Evolutionary conservation across 2,329 filamentous ascomycete genomes (phyloP).

Genomic region (Berkeleyomyces basicola): DNA sequence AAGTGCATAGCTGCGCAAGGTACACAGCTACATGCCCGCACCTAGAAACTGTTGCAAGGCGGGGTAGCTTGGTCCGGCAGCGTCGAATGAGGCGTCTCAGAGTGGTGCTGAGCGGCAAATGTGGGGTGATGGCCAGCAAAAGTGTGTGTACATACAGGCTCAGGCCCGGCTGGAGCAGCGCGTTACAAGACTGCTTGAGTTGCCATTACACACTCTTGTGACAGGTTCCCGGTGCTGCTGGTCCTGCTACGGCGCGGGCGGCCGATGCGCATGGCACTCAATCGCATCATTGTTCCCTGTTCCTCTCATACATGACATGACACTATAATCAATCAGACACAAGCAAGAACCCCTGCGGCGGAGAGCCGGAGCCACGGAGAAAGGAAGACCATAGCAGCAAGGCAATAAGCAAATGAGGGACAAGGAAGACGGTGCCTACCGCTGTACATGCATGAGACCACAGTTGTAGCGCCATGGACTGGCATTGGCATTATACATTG

Average conservation of each 20-base stretch:
- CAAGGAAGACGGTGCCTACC: background rate
- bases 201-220: too few species aligned
- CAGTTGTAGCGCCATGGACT: background rate
- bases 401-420: background rate
- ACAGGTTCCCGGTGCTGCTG: too few species aligned
- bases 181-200: too few species aligned
- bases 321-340: background rate
- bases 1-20: too few species aligned
- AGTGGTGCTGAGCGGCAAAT: constrained; percentile 5
- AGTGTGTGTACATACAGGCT: constrained; percentile 4
- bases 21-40: too few species aligned
- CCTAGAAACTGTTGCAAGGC: background rate
- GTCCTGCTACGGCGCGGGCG: too few species aligned
- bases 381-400: background rate
- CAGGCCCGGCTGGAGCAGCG: too few species aligned
- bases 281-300: too few species aligned
- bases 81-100: constrained; percentile 5
- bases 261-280: too few species aligned
- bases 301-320: background rate
- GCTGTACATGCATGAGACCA: background rate
- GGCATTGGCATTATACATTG: background rate
- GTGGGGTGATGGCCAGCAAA: constrained; percentile 3
- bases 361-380: background rate
- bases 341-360: background rate
- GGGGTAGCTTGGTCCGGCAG: constrained; percentile 1